Evolutionary conservation across 495 filamentous ascomycete species (phyloP), one percentile per base, ranked within the genome.

Genomic region (Talaromyces ruber): DNA sequence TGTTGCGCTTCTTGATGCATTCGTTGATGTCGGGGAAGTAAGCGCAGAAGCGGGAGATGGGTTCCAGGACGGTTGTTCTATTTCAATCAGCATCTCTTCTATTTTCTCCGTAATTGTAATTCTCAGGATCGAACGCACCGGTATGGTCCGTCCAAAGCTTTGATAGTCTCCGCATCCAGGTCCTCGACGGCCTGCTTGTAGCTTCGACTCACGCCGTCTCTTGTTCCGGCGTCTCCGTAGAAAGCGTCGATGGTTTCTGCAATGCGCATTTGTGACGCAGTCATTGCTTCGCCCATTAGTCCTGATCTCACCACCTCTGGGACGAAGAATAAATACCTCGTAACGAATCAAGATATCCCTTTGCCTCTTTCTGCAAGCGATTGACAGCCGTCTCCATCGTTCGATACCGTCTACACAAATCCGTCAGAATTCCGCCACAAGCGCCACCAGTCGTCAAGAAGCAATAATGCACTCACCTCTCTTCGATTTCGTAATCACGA

Each of bases 11-110:
- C 75, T 97, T 98, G 74, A 98, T 98, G 72, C 95, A 98, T 77
- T 96, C 92, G 74, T 98, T 98, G 65, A 98, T 93, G 71, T 98
- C 94, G 5, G 95, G 95, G 76, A 98, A 98, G 78, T 98, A 98
- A 60, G 92, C 91, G 73, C 94, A 98, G 78, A 98, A 98, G 53
- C 91, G 82, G 62, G 86, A 86, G 68, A 98, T 98, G 26, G 94
- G 94, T 62, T 98, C 94, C 7, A 98, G 80, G 24, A 98, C 94
- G 2, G 93, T 97, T 18, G 90, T 90, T 65, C 91, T 91, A 66
- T 52, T 51, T 8, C 2, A n/a, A 14, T 25, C 28, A 24, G 16
- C 18, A 3, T 21, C 22, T 12, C 6, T 1, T 4, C 6, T n/a
- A 25, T 53, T 25, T 22, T 53, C n/a, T 53, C 50, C 22, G 5